Base-by-base conservation (phyloP, 2,329 filamentous ascomycete species). In the Fusarium tricinctum region DNA sequence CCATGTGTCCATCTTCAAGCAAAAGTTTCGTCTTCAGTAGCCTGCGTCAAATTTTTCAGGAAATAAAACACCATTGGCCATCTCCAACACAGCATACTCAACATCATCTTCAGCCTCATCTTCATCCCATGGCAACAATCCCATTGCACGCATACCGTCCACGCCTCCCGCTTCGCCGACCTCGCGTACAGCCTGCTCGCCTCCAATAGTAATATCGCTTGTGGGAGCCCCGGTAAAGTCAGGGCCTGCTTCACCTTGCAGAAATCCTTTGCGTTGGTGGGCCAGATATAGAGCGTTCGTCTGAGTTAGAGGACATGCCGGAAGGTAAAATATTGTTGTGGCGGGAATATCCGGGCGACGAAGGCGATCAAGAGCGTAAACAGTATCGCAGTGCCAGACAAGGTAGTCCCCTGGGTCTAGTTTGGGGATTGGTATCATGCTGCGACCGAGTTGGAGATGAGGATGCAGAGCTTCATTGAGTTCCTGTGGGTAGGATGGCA, bases 371-470 rank as follows among this genome's bases (percentile, higher is more conserved):
- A 93, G 91, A 1, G 90, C 86, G 76, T 94, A 91, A 47, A 93
- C 86, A 32, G 79, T 82, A 75, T 91, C 89, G 71, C 89, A 91
- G 75, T 93, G 91, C 90, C 90, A 94, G 33, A 88, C 85, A 3
- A 93, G 89, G 72, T 91, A 93, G 77, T 94, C 91, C 13, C 91
- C 91, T 0, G 91, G 91, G 23, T 83, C 78, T n/a, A 93, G 88
- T 6, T 79, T 79, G 0, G 91, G 91, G n/a, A 92, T 82, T 58
- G 88, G 85, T 2, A 92, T 84, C 86, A 94, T 91, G 5, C 88
- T 89, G 26, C 83, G 79, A 33, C 85, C 78, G 7, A 93, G 84
- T 17, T 88, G 81, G 8, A 94, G 84, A 73, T 93, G 90, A 1
- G 91, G 91, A 71, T 93, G 91, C 1, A 91, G 84, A 6, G 83